Base-by-base conservation (phyloP, 2,329 filamentous ascomycete species). In the Amylocarpus encephaloides region DNA sequence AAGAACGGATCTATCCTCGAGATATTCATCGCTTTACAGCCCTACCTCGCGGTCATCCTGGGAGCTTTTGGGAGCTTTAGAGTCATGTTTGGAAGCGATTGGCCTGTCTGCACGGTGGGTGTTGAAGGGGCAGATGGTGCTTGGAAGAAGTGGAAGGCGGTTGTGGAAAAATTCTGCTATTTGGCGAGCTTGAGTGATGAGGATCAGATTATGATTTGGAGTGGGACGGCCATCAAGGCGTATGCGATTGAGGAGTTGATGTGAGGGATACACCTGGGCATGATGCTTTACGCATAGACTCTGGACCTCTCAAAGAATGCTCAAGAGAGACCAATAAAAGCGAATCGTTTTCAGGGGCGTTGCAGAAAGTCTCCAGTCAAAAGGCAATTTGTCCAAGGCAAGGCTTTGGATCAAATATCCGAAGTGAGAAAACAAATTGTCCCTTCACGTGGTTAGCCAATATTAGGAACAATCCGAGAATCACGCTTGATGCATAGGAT, bases 61-160 rank as follows among this genome's bases (percentile, higher is more conserved):
- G 77, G 82, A 26, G 77, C 78, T 1, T 96, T 95, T 63, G 83
- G 86, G 1, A 71, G 85, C 0, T 65, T 73, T 18, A 77, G 88
- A 56, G 77, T 93, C 64, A 90, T 97, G 84, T 96, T 93, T 68
- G 91, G 85, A 19, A 91, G 86, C 57, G 90, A 96, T 68, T 97
- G 92, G 92, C 91, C 92, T 2, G 85, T 96, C 1, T 95, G 89
- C 70, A 91, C 88, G 55, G 71, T 88, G 32, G 79, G 79, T 0
- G 70, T 73, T 39, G 26, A 65, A 18, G 16, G 38, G 3, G 38
- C 7, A 19, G 59, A 65, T 26, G 63, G 63, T 18, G 82, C 86
- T 30, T 95, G 90, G 89, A 70, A 71, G 33, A 79, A 84, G 60
- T 96, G 91, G 91, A 79, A 73, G 56, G 73, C 73, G 16, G 73